Percentiles rank a stretch among this genome's conserved stretches.
Evolutionary conservation across 768 basidiomycete species (phyloP).

Genomic region (Serendipita sp.): DNA sequence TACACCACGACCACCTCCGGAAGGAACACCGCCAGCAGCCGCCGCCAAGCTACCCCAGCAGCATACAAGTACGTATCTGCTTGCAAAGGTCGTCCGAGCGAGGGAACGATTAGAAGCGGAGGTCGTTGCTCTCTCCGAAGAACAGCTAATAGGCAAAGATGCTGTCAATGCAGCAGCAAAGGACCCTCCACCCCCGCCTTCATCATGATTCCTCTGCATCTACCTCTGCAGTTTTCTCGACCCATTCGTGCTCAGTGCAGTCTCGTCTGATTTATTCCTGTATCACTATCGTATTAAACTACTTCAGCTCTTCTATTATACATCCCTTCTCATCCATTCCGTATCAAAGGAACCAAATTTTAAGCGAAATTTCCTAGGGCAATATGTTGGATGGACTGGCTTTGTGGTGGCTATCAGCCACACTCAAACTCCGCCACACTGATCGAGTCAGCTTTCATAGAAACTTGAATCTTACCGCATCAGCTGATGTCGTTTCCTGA

Average conservation of each 20-base stretch:
- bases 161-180: background rate
- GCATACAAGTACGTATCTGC: constrained; percentile 60
- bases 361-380: background rate
- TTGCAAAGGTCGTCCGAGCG: constrained; percentile 93
- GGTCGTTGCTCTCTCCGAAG: constrained; percentile 22
- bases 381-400: background rate
- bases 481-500: constrained; percentile 44
- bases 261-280: background rate
- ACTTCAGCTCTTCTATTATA: background rate
- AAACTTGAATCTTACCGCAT: background rate
- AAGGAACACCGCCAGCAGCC: constrained; percentile 26
- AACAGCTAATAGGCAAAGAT: constrained; percentile 7
- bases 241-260: background rate
- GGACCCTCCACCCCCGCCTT: background rate
- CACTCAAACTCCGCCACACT: background rate
- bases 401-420: no score
- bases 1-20: constrained; percentile 43
- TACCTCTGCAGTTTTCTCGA: background rate
- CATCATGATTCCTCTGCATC: background rate
- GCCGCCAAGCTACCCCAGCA: constrained; percentile 29
- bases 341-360: background rate
- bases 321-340: no score
- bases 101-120: constrained; percentile 93
- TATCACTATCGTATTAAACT: background rate
- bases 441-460: constrained; percentile 1